These are phyloP conservation scores for Aschersonia sp. DNA, from an alignment of 2,329 filamentous ascomycete species.

Conservation along the genomic window DNA sequence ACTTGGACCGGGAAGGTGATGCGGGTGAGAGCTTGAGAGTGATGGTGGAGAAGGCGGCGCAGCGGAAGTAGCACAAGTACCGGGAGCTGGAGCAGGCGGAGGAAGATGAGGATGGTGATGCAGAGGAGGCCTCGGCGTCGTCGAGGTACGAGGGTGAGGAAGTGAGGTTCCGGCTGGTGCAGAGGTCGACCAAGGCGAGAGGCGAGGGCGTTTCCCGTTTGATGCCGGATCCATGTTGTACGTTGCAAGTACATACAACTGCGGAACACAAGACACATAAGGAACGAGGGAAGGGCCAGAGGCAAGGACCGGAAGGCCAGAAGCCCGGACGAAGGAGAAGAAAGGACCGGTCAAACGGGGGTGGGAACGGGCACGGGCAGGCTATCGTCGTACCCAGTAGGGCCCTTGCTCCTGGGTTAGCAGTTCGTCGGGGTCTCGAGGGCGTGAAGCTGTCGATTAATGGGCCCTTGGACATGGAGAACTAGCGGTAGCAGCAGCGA, in stretches of 20 bases:
- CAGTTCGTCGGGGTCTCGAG: neutral
- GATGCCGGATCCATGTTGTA: constrained; percentile 43
- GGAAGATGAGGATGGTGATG: constrained; percentile 5
- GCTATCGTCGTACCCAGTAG: neutral
- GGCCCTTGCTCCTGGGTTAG: neutral
- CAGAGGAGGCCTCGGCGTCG: constrained; percentile 8
- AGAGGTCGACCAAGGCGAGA: constrained; percentile 33
- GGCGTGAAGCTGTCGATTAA: neutral
- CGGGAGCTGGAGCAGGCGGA: constrained; percentile 13
- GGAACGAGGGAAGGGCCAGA: constrained; percentile 18
- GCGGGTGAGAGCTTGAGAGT: constrained; percentile 4
- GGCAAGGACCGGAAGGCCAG: constrained; percentile 22
- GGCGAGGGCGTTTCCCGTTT: constrained; percentile 44
- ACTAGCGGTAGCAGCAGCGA: constrained; percentile 5
- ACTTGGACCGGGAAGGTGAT: constrained; percentile 14
- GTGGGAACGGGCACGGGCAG: neutral
- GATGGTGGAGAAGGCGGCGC: neutral
- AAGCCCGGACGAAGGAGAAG: constrained; percentile 8
- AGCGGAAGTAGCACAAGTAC: constrained; percentile 3
- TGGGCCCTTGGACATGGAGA: constrained; percentile 13
- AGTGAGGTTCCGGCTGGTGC: constrained; percentile 32
- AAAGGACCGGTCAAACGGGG: constrained; percentile 1
- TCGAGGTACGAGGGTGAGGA: constrained; percentile 26
- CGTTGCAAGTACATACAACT: constrained; percentile 20
- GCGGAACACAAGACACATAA: constrained; percentile 19